Evolutionary conservation across 495 filamentous ascomycete genomes (phyloP), one percentile per base, ranked within the genome.

Genomic region (Penicillium silybi): DNA sequence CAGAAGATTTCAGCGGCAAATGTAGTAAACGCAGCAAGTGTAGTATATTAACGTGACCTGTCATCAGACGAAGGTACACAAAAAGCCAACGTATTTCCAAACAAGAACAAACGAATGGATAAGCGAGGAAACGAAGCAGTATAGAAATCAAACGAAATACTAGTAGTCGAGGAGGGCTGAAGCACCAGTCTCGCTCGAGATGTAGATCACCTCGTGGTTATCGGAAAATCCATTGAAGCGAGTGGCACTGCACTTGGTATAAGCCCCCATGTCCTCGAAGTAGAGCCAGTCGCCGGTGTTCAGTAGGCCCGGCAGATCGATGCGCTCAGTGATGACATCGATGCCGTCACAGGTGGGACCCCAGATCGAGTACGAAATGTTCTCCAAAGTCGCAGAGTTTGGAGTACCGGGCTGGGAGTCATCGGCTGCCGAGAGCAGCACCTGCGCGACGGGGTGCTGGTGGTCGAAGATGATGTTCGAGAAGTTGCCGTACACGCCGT

Each of bases 381-480:
- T 64, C 29, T 69, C 67, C 48, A 63, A 63, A 56, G 68, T 66
- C 61, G 71, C 65, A 64, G 68, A 63, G 58, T 84, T 80, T 56
- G 80, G 73, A 46, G 75, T 75, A 27, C 62, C 62, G 35, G 75
- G 57, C 41, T 66, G 54, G 57, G 77, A 77, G 20, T 67, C 72
- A 22, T 79, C 71, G 20, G 57, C 53, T 15, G 75, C 79, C 43
- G 75, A 78, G 57, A 85, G 84, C 23, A 99, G 72, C 45, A 97
- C 78, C 68, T 85, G 89, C 44, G 92, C 89, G 39, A 86, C 71
- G 0, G 92, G 92, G 61, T 95, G 79, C 75, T 99, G 95, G 68
- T 97, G 95, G 62, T 97, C 95, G 69, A 96, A 99, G 72, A 99
- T 95, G 77, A 97, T 96, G 80, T 88, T 93, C 53, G 89, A 92